Evolutionary conservation across 2,329 filamentous ascomycete species (phyloP), one percentile per base, ranked within the genome.

Genomic region (Fusarium hostae): DNA sequence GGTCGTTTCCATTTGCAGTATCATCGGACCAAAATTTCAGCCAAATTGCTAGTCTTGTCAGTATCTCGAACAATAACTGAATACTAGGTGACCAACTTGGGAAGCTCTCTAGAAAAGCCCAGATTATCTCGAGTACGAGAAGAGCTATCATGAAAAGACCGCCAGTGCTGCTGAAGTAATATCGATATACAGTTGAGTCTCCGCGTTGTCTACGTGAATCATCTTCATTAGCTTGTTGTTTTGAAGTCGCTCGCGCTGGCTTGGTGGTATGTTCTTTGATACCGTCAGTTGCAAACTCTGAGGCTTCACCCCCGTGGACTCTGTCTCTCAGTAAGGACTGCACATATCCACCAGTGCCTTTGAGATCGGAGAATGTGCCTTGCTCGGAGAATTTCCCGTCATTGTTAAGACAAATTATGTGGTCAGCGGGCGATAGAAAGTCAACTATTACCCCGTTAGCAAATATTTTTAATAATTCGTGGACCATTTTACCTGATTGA

Each of bases 111-210:
- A 78, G 63, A 39, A 78, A 78, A 12, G 75, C 75, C 67, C 72
- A 79, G 20, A 72, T 35, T 10, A 79, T 35, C 34, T 75, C 72
- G 2, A 79, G 54, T 6, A 43, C 47, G 4, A 80, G 20, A 9
- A 80, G 61, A 2, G 43, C 41, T 12, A 61, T 32, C n/a, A 76
- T 45, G 34, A 78, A 79, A 0, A 41, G 11, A 37, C 59, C 45
- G 0, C 78, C 76, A n/a, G 77, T 77, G 34, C 77, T 79, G 18
- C 73, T 72, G 55, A 77, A 76, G 60, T 79, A 79, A 54, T 78
- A 78, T 15, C 61, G 55, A 28, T 79, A 79, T 9, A 78, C 72
- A 4, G 74, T 75, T 4, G 62, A 68, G 37, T 79, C 78, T 3
- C 78, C 78, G 2, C 75, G 74, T 47, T 79, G 78, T 20, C 78